Percentiles rank a stretch among this genome's conserved stretches.
phyloP scores from a whole-genome alignment of 2,329 filamentous ascomycete species.

The Triangularia verruculosa region DNA sequence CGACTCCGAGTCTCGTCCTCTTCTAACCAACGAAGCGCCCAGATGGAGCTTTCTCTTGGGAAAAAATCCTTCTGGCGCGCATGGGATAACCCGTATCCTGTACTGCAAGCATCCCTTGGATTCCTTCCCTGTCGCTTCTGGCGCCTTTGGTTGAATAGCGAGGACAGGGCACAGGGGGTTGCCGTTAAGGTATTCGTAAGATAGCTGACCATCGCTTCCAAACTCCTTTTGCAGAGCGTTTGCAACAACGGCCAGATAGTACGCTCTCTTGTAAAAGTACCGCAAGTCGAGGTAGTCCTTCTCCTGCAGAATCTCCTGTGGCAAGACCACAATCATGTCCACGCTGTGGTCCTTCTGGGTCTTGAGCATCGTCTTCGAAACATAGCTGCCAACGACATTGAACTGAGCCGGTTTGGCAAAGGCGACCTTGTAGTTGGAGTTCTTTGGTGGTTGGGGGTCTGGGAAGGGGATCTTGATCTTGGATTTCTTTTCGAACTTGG shows the following conservation, averaged over 20 bases:
- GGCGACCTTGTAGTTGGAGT: constrained; percentile 77
- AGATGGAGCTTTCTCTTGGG: constrained; percentile 68
- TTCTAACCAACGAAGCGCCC: constrained; percentile 66
- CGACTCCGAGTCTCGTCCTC: constrained; percentile 44
- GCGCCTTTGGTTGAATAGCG: constrained; percentile 39
- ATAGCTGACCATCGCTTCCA: constrained; percentile 52
- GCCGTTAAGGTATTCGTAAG: constrained; percentile 66
- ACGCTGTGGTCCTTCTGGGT: constrained; percentile 58
- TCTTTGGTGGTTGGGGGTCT: constrained; percentile 69
- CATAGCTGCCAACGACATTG: constrained; percentile 88
- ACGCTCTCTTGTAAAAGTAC: constrained; percentile 92
- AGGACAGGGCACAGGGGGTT: constrained; percentile 74
- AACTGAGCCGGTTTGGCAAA: constrained; percentile 73
- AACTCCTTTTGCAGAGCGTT: constrained; percentile 62
- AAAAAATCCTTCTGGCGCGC: constrained; percentile 67
- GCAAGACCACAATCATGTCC: constrained; percentile 88
- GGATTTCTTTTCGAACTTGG: constrained; percentile 64
- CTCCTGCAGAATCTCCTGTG: constrained; percentile 74
- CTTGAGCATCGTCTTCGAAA: constrained; percentile 70
- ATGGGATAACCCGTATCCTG: constrained; percentile 73
- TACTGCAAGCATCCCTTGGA: constrained; percentile 41
- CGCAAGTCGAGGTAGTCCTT: constrained; percentile 93
- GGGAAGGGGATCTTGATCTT: constrained; percentile 80
- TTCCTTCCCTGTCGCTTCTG: constrained; percentile 30
- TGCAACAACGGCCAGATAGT: constrained; percentile 81